phyloP scores from a whole-genome alignment of 345 rosid species.

The Rhizophora apiculata region DNA sequence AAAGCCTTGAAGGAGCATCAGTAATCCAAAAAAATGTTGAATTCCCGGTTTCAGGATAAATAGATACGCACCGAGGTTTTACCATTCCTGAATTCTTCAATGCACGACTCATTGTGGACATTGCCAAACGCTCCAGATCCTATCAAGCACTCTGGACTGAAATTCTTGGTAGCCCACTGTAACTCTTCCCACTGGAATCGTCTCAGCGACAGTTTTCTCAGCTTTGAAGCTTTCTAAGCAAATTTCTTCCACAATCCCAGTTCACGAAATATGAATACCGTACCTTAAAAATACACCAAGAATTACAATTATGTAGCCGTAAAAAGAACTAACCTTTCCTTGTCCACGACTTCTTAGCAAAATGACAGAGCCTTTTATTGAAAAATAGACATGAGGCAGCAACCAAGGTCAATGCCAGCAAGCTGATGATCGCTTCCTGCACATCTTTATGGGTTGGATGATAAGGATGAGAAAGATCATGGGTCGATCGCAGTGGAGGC shows the following conservation, averaged over 20 bases:
- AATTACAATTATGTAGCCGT: not conserved
- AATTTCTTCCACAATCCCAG: not conserved
- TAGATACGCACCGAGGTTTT: conserved; percentile 5
- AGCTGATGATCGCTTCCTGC: conserved; percentile 29
- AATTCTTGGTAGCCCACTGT: conserved; percentile 41
- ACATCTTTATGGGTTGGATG: conserved; percentile 12
- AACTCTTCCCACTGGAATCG: conserved; percentile 42
- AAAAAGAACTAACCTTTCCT: conserved; percentile 28
- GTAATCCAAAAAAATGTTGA: not conserved
- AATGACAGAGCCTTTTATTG: conserved; percentile 34
- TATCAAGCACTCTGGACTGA: conserved; percentile 46
- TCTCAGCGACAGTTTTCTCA: conserved; percentile 38
- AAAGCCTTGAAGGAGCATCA: conserved; percentile 22
- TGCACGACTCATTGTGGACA: conserved; percentile 43
- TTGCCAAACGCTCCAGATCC: conserved; percentile 58
- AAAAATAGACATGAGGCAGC: conserved; percentile 26
- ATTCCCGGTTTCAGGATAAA: not conserved
- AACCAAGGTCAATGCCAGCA: conserved; percentile 13
- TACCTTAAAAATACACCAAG: not conserved
- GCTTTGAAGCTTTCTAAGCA: conserved; percentile 27
- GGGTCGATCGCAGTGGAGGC: not conserved
- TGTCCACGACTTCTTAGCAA: conserved; percentile 8
- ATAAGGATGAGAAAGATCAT: not conserved
- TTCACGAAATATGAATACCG: not conserved
- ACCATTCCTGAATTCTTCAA: conserved; percentile 64